Evolutionary conservation across 1,284 basidiomycete species (phyloP), one percentile per base, ranked within the genome.

Genomic region (Anthracocystis panici-leucophaei): DNA sequence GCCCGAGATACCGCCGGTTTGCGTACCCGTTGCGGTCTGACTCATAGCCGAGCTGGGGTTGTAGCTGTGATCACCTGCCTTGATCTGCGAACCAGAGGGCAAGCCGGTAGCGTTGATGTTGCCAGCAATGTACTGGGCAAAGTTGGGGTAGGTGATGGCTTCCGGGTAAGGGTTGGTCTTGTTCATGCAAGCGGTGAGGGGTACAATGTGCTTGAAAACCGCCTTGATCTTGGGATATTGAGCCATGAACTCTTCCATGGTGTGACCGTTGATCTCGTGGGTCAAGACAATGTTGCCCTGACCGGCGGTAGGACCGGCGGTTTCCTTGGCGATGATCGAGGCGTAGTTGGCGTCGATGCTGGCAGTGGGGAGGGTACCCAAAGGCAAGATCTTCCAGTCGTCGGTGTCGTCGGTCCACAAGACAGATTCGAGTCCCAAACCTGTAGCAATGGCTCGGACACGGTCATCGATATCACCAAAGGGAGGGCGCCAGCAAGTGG

Each of bases 391-490:
- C 60, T 83, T 67, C 87, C 87, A 88, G 79, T 88, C 87, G 44
- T 87, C 57, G 14, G 78, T 81, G 72, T 88, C 87, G 54, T 87
- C 84, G n/a, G 83, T 82, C 88, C 88, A 89, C 35, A 88, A 79
- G 55, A 88, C 84, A 29, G 87, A 87, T 20, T 85, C 86, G 72
- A 89, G 77, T 63, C 87, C 88, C 33, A 89, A 83, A 5, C 76
- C 82, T 3, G 82, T 61, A 27, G 89, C 89, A 60, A 89, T 88
- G 12, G 85, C 81, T 29, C 89, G 86, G 44, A 89, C 86, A 31
- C 88, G 87, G 82, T 89, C 87, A 79, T 89, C 88, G 38, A 88
- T 85, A 60, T 87, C 87, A 81, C 88, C 88, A 77, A 84, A 88
- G 5, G 88, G 87, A 35, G 87, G 87, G 33, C 72, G 78, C 86